Conservation (phyloP, 2,329 filamentous ascomycete genomes). For the Fusarium sp. region DNA sequence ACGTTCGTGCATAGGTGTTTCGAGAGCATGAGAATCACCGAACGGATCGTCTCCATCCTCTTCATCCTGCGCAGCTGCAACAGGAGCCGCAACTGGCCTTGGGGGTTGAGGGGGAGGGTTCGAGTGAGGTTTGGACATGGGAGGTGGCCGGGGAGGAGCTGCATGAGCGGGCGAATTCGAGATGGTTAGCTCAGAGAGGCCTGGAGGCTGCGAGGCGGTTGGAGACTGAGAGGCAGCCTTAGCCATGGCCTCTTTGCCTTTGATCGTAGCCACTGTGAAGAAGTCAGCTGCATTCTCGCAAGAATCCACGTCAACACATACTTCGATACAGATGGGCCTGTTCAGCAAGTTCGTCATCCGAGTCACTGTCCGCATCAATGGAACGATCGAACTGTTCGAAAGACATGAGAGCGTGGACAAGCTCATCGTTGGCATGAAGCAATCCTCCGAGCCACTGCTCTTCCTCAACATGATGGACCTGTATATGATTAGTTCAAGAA, state of each 20-base stretch:
- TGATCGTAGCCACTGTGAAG: constrained; percentile 64
- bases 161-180: constrained; percentile 55
- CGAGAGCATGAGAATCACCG: constrained; percentile 80
- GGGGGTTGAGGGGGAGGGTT: constrained; percentile 36
- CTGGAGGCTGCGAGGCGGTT: constrained; percentile 54
- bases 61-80: constrained; percentile 66
- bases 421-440: constrained; percentile 93
- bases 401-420: constrained; percentile 92
- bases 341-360: constrained; percentile 74
- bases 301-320: constrained; percentile 50
- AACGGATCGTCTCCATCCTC: constrained; percentile 91
- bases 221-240: constrained; percentile 55
- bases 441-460: constrained; percentile 93
- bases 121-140: constrained; percentile 41
- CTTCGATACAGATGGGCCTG: constrained; percentile 74
- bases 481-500: constrained; percentile 5
- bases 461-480: constrained; percentile 90
- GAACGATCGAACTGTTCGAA: constrained; percentile 94
- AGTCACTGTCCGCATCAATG: constrained; percentile 80
- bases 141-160: constrained; percentile 56
- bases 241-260: constrained; percentile 61
- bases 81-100: constrained; percentile 15
- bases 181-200: constrained; percentile 60
- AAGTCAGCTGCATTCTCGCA: constrained; percentile 20
- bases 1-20: constrained; percentile 49